Evolutionary conservation across 1,139 yeast species (phyloP), one percentile per base, ranked within the genome.

Genomic region (Geotrichum histeridarum): DNA sequence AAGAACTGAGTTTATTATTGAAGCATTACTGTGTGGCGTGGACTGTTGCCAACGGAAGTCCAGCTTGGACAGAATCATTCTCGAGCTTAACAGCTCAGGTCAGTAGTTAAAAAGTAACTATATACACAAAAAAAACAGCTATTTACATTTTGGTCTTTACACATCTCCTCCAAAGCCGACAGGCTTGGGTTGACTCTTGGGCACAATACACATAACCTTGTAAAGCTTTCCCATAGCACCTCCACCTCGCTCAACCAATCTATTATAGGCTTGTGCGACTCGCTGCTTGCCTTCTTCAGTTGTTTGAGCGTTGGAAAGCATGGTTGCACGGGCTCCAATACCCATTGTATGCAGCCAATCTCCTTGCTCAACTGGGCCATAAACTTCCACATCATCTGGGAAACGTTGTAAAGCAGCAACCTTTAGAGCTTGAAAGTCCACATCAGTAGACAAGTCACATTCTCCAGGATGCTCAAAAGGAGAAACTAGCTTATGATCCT

Each of bases 361-460:
- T 1, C 91, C 94, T 66, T 88, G 96, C 50, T 82, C 82, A 0
- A 79, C 78, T 0, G 93, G 87, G 0, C 90, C 93, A 51, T 67
- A 65, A 4, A 64, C 70, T 11, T 68, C 68, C 18, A 71, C 71
- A 1, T 42, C 50, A 11, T 63, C 58, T 0, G 57, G 12, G 65
- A 65, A 43, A 65, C 60, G 32, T 59, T 63, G 60, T 30, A 57
- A 48, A 1, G 76, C 74, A 4, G 76, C 73, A 8, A 67, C 64
- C 33, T 71, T 73, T 54, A 85, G 69, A 11, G 83, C 84, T 46
- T 74, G 77, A 63, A 88, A 88, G 67, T 88, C 96, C 11, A 88
- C 96, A 64, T 88, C 95, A 0, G 86, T 83, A 0, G 95, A 86
- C 47, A 88, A 74, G 70, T 88, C 96, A 3, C 86, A 91, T 46